A percentile compares a stretch with the other conserved stretches of the same genome.
phyloP scores from a whole-genome alignment of 2,329 filamentous ascomycete genomes.

The Helotiales sp. region DNA sequence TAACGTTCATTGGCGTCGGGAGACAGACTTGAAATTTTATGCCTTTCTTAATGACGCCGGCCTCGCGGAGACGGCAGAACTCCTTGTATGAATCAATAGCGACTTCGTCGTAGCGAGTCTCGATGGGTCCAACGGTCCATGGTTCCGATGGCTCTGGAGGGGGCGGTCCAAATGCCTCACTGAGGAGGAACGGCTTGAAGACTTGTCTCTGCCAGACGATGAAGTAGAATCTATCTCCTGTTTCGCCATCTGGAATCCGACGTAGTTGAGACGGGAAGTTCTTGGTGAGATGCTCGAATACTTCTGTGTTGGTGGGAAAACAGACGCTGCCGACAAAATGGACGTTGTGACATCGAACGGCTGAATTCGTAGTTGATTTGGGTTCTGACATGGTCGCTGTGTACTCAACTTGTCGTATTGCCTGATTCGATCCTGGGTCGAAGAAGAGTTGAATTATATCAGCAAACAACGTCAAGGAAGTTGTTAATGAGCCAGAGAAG shows the following conservation, averaged over 20 bases:
- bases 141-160: background rate
- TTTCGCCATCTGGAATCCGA: constrained; percentile 44
- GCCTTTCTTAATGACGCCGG: constrained; percentile 26
- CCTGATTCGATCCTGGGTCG: no score
- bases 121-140: constrained; percentile 1
- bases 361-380: background rate
- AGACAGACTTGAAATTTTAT: constrained; percentile 38
- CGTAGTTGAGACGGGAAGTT: constrained; percentile 36
- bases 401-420: no score
- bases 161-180: background rate
- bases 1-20: constrained; percentile 31
- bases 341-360: constrained; percentile 4
- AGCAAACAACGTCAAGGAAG: no score
- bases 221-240: constrained; percentile 36
- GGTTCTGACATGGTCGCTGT: no score
- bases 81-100: constrained; percentile 32
- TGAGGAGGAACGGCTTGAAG: constrained; percentile 27
- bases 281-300: constrained; percentile 34
- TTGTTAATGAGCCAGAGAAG: no score
- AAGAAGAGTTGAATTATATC: no score
- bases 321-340: constrained; percentile 41
- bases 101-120: constrained; percentile 31
- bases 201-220: constrained; percentile 36
- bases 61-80: constrained; percentile 27
- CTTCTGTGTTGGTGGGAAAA: constrained; percentile 34